A percentile compares a stretch with the other conserved stretches of the same genome.
Conservation (phyloP, 83 land plant genomes). For the Thuja plicata region DNA sequence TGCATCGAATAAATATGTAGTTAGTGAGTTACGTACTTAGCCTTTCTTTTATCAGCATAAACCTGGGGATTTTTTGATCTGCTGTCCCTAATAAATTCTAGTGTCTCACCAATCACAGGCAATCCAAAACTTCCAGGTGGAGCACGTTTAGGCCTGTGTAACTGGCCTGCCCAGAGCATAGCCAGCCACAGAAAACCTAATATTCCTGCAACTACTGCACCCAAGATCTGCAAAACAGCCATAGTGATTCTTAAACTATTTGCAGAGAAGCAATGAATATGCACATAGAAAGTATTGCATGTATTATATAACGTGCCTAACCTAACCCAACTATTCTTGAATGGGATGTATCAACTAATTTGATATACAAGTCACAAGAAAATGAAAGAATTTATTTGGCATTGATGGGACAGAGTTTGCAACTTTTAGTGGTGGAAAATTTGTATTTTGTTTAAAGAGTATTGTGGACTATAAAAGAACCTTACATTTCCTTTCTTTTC, state of each 20-base stretch:
- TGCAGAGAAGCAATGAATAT: neutral
- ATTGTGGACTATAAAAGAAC: too few relatives aligned
- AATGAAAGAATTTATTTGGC: too few relatives aligned
- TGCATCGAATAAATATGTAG: too few relatives aligned
- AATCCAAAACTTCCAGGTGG: conserved; percentile 64
- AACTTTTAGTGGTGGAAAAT: too few relatives aligned
- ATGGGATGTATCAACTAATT: too few relatives aligned
- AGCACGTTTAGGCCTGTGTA: neutral
- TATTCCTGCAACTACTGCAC: neutral
- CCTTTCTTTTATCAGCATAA: conserved; percentile 50
- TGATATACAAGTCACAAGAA: too few relatives aligned
- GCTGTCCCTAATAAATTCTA: conserved; percentile 54
- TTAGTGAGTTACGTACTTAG: neutral
- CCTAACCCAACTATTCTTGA: too few relatives aligned
- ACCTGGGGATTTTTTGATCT: conserved; percentile 60
- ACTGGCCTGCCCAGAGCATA: neutral
- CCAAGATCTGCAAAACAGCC: neutral
- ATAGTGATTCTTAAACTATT: neutral
- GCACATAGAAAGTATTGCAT: too few relatives aligned
- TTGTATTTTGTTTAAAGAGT: too few relatives aligned
- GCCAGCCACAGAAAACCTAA: neutral
- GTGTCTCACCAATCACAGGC: conserved; percentile 70
- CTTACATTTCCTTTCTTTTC: too few relatives aligned
- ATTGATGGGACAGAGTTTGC: too few relatives aligned
- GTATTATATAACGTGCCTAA: too few relatives aligned